These are phyloP conservation scores for Handroanthus guayacan DNA, from an alignment of 257 asterid species.

Conservation along the genomic window DNA sequence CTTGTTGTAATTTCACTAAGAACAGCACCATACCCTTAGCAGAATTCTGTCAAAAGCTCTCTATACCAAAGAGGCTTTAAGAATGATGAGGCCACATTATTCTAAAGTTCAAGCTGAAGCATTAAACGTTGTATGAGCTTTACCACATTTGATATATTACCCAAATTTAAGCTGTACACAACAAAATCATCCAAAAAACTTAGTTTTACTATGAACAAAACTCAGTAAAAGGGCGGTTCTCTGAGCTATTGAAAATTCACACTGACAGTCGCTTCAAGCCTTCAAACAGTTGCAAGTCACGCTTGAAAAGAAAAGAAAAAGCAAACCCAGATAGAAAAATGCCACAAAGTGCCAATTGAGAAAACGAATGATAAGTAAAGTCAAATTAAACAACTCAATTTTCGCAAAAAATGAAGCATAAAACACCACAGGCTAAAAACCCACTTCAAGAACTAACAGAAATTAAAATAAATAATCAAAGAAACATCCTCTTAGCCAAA, in stretches of 20 bases:
- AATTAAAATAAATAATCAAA: background rate
- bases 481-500: background rate
- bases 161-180: background rate
- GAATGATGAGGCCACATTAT: background rate
- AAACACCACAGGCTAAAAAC: background rate
- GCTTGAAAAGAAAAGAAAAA: background rate
- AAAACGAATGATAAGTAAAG: background rate
- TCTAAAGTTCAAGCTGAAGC: background rate
- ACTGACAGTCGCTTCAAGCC: background rate
- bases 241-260: background rate
- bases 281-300: background rate
- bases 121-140: background rate
- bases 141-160: conserved; percentile 3
- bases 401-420: background rate
- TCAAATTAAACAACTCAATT: background rate
- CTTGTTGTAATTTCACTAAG: conserved; percentile 7
- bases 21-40: background rate
- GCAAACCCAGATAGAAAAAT: background rate
- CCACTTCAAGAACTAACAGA: background rate
- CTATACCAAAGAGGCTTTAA: background rate
- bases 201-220: background rate
- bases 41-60: background rate
- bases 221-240: background rate
- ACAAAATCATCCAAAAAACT: background rate
- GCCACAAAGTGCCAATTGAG: background rate